Conservation (phyloP, 1,139 yeast species). For the Pichia kudriavzevii region DNA sequence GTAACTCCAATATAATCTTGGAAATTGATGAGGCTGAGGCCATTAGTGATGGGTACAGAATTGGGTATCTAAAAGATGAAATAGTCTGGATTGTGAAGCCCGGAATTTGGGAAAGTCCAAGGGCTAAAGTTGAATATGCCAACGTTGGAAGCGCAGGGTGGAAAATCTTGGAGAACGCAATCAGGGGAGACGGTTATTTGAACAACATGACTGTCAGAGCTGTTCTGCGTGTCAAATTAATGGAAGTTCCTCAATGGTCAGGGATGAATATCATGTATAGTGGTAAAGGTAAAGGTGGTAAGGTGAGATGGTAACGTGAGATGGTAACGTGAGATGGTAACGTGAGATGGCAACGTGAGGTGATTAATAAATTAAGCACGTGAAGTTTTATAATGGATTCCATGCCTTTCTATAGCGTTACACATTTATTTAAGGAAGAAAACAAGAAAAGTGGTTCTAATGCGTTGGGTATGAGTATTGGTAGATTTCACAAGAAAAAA, state of each 20-base stretch:
- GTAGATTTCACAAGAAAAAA: too few species aligned
- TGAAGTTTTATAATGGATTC: too few species aligned
- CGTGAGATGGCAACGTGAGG: slow-evolving; percentile 9
- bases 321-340: slow-evolving; percentile 12
- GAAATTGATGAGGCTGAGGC: slow-evolving; percentile 41
- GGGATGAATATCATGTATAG: slow-evolving; percentile 7
- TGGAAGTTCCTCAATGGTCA: slow-evolving; percentile 15
- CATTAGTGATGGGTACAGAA: slow-evolving; percentile 34
- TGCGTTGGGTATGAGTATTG: too few species aligned
- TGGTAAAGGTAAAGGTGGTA: slow-evolving; percentile 3
- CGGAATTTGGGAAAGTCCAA: slow-evolving; percentile 42
- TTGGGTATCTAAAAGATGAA: slow-evolving; percentile 38
- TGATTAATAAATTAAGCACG: too few species aligned
- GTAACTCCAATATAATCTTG: slow-evolving; percentile 36
- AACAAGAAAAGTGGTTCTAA: too few species aligned
- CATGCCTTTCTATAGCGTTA: too few species aligned
- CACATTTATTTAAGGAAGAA: too few species aligned
- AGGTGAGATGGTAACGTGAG: slow-evolving; percentile 12
- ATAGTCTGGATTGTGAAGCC: slow-evolving; percentile 38
- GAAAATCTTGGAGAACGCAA: slow-evolving; percentile 40
- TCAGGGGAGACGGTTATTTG: slow-evolving; percentile 44
- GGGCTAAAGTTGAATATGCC: slow-evolving; percentile 41
- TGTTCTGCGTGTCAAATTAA: slow-evolving; percentile 33
- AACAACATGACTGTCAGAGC: slow-evolving; percentile 31
- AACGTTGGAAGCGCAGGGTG: slow-evolving; percentile 37